Evolutionary conservation across 208 protist genomes (phyloP).

Genomic region (Eutreptiella sp.): DNA sequence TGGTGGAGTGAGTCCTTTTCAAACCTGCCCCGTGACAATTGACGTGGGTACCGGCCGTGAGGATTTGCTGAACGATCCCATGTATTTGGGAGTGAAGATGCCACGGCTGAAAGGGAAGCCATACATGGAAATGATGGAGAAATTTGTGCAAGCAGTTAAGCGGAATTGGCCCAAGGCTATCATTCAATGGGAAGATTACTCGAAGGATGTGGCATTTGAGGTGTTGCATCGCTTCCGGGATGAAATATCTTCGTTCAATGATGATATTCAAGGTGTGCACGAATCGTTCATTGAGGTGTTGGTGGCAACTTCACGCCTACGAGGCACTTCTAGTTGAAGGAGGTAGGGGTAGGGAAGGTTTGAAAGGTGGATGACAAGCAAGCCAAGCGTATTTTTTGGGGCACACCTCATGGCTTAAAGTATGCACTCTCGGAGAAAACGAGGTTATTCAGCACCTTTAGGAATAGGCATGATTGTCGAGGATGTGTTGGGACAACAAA

Average conservation of each 20-base stretch:
- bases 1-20: constrained; percentile 66
- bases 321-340: constrained; percentile 44
- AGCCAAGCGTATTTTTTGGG: no score
- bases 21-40: constrained; percentile 73
- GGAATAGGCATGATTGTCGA: no score
- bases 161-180: constrained; percentile 69
- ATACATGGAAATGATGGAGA: constrained; percentile 79
- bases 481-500: no score
- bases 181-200: constrained; percentile 94
- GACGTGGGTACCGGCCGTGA: constrained; percentile 83
- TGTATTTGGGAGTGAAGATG: constrained; percentile 74
- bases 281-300: no score
- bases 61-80: constrained; percentile 54
- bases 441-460: constrained; percentile 77
- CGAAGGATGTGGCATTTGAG: constrained; percentile 81
- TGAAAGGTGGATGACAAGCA: no score
- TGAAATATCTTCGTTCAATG: constrained; percentile 90
- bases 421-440: constrained; percentile 85
- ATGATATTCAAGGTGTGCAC: constrained; percentile 97
- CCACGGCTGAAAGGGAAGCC: constrained; percentile 50
- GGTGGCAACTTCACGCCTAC: constrained; percentile 49
- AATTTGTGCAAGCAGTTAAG: constrained; percentile 75
- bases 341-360: constrained; percentile 87
- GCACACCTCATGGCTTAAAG: no score
- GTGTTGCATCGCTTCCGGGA: constrained; percentile 84